Evolutionary conservation across 306 rosid species (phyloP).

Genomic region (Medicago ruthenica): DNA sequence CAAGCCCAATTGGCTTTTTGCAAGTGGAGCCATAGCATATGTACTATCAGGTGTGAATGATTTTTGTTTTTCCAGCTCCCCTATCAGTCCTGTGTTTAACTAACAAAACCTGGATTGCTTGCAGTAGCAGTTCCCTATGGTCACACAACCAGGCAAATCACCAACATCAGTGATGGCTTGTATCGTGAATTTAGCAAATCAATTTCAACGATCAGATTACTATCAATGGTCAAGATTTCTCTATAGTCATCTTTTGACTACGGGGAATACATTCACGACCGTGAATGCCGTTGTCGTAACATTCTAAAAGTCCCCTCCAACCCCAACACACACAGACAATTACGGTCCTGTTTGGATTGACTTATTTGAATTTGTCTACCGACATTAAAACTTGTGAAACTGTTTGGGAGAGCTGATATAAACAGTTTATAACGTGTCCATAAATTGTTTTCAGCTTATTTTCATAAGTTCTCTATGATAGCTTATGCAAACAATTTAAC

Average conservation of each 20-base stretch:
- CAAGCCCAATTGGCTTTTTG: background rate
- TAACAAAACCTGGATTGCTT: background rate
- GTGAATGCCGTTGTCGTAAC: background rate
- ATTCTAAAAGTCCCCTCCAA: background rate
- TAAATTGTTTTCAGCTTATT: background rate
- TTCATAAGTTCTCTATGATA: background rate
- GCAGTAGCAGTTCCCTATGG: background rate
- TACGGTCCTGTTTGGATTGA: background rate
- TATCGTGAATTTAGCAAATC: background rate
- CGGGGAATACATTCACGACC: background rate
- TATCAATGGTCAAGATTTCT: background rate
- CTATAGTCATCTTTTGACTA: background rate
- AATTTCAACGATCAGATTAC: conserved; percentile 1
- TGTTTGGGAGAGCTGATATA: background rate
- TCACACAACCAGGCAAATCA: background rate
- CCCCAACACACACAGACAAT: background rate
- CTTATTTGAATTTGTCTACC: background rate
- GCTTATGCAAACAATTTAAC: background rate
- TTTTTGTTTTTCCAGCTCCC: background rate
- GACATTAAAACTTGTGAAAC: background rate
- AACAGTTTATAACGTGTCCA: background rate
- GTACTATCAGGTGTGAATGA: background rate
- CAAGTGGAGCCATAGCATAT: background rate
- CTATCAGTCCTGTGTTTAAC: background rate
- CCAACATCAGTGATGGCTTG: background rate